Conservation (phyloP, 495 filamentous ascomycete genomes). For the Penicillium riverlandense region DNA sequence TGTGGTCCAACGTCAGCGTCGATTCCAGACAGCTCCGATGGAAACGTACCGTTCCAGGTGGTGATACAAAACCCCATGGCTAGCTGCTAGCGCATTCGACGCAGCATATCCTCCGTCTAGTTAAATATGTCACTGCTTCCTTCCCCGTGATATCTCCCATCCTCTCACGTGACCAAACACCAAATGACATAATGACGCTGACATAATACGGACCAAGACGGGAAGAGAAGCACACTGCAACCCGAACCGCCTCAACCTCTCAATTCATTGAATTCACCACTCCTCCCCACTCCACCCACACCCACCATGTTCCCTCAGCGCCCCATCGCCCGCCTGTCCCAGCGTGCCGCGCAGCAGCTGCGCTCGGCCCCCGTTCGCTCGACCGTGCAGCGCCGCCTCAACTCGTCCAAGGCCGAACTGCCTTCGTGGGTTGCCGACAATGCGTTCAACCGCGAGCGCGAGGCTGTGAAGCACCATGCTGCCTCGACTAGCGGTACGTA, state of each 20-base stretch:
- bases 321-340: slow-evolving; percentile 50
- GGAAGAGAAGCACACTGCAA: too few relatives aligned
- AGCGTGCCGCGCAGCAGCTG: slow-evolving; percentile 50
- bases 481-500: slow-evolving; percentile 66
- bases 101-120: slow-evolving; percentile 11
- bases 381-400: slow-evolving; percentile 60
- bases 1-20: slow-evolving; percentile 17
- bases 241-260: too few relatives aligned
- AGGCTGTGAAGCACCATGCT: slow-evolving; percentile 80
- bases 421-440: slow-evolving; percentile 59
- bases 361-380: slow-evolving; percentile 50
- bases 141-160: too few relatives aligned
- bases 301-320: slow-evolving; percentile 57
- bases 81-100: slow-evolving; percentile 2
- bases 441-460: slow-evolving; percentile 79
- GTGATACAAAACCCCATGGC: slow-evolving; percentile 73
- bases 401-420: slow-evolving; percentile 40
- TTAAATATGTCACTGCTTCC: too few relatives aligned
- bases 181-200: slow-evolving; percentile 5
- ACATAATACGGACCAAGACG: slow-evolving; percentile 19
- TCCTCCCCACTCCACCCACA: slow-evolving; percentile 12
- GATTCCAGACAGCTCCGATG: background rate
- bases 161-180: too few relatives aligned
- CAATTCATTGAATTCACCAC: slow-evolving; percentile 26
- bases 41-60: slow-evolving; percentile 75